Conservation (phyloP, 768 basidiomycete genomes). For the Sporobolomyces roseus region DNA sequence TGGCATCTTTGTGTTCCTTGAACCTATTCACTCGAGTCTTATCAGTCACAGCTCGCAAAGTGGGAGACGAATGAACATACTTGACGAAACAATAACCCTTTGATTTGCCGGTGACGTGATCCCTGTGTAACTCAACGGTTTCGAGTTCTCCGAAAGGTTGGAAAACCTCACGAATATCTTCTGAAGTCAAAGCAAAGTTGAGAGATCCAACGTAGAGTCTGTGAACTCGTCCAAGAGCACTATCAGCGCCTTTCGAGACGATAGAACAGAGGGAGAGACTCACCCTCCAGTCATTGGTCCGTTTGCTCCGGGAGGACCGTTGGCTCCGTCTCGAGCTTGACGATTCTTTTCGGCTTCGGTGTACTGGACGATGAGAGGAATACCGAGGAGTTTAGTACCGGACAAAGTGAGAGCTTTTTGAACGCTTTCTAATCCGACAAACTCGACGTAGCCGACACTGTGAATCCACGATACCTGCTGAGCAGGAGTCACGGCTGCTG, state of each 20-base stretch:
- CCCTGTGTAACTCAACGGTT: constrained; percentile 95
- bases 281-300: constrained; percentile 37
- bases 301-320: neutral
- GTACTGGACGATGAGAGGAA: constrained; percentile 92
- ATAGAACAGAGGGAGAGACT: neutral
- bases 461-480: neutral
- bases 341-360: constrained; percentile 87
- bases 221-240: constrained; percentile 32
- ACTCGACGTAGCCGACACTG: constrained; percentile 95
- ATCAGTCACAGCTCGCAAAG: neutral
- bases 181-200: constrained; percentile 93
- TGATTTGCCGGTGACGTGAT: constrained; percentile 88
- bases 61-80: constrained; percentile 53
- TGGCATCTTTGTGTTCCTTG: constrained; percentile 84
- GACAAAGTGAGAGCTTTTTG: constrained; percentile 82
- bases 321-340: constrained; percentile 24
- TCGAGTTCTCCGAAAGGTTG: constrained; percentile 97
- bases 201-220: constrained; percentile 96
- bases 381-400: constrained; percentile 96
- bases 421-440: constrained; percentile 82
- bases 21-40: constrained; percentile 57
- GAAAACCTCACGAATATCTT: constrained; percentile 98
- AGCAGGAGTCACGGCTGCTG: neutral
- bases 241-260: too few species aligned
- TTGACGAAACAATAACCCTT: constrained; percentile 98